Percentiles rank a stretch among this genome's conserved stretches.
These are phyloP conservation scores for Trypanosoma congolense DNA, from an alignment of 208 protist species.

Conservation along the genomic window DNA sequence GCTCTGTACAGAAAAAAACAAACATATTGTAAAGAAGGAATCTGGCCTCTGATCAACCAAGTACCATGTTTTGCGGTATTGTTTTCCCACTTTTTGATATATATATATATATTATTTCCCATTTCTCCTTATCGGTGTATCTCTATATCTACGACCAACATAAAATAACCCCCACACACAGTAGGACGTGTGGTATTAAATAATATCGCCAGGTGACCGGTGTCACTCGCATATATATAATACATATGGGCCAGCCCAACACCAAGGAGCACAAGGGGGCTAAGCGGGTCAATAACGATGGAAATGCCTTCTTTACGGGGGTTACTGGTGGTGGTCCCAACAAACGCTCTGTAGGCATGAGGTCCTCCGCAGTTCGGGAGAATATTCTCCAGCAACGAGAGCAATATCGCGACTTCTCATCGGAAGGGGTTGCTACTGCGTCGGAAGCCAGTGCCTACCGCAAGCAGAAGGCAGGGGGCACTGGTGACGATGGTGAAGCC, in stretches of 20 bases:
- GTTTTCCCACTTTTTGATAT: too few relatives aligned
- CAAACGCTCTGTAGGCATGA: conserved; percentile 20
- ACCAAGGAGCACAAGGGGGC: conserved; percentile 44
- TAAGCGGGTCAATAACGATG: conserved; percentile 11
- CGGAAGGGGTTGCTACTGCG: not conserved
- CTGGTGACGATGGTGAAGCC: not conserved
- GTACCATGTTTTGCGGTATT: too few relatives aligned
- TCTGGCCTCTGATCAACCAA: too few relatives aligned
- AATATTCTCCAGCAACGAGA: conserved; percentile 15
- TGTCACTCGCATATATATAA: not conserved
- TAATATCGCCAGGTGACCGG: not conserved
- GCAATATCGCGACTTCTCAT: not conserved
- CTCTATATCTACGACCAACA: not conserved
- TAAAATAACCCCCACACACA: not conserved
- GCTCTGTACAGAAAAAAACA: too few relatives aligned
- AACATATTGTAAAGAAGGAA: too few relatives aligned
- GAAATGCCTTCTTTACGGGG: not conserved
- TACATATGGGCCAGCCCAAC: conserved; percentile 60
- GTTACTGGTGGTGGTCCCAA: not conserved
- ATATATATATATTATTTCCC: too few relatives aligned
- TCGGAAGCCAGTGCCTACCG: not conserved
- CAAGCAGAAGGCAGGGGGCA: not conserved
- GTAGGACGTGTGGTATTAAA: not conserved
- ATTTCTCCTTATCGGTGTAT: too few relatives aligned
- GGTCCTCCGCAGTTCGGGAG: conserved; percentile 26